Percentiles rank a stretch among this genome's conserved stretches.
Conservation (phyloP, 208 protist genomes). For the Trypanosoma cruzi region DNA sequence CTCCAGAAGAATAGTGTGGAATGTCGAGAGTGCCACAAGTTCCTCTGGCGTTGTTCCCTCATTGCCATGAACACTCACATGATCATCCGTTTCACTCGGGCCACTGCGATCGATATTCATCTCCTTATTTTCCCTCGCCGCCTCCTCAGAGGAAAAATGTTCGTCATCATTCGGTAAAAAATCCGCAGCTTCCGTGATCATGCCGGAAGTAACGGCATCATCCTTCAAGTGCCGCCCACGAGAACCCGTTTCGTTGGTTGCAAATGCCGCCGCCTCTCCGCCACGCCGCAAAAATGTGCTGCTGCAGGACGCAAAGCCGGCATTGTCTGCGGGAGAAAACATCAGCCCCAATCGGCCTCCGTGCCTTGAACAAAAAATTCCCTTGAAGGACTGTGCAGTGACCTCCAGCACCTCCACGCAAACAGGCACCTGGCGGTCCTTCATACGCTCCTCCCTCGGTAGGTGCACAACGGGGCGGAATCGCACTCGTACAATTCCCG, state of each 20-base stretch:
- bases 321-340: conserved; percentile 12
- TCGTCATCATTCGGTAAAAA: background rate
- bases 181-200: too few relatives aligned
- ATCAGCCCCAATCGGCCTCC: conserved; percentile 4
- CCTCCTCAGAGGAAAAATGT: background rate
- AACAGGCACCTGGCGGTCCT: conserved; percentile 1
- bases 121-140: too few relatives aligned
- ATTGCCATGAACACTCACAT: background rate
- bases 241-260: background rate
- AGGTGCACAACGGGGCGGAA: background rate
- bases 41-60: background rate
- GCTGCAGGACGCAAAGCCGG: conserved; percentile 1
- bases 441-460: background rate
- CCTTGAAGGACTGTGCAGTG: background rate
- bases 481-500: conserved; percentile 2
- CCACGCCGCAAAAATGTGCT: conserved; percentile 5
- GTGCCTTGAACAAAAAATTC: background rate
- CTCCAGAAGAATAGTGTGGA: conserved; percentile 19
- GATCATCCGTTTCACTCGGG: background rate
- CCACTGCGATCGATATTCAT: background rate
- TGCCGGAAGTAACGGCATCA: background rate
- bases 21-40: conserved; percentile 8
- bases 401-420: conserved; percentile 22
- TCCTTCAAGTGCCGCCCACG: background rate
- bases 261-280: background rate